A percentile compares a stretch with the other conserved stretches of the same genome.
These are phyloP conservation scores for Lumnitzera littorea DNA, from an alignment of 345 rosid species.

Conservation along the genomic window DNA sequence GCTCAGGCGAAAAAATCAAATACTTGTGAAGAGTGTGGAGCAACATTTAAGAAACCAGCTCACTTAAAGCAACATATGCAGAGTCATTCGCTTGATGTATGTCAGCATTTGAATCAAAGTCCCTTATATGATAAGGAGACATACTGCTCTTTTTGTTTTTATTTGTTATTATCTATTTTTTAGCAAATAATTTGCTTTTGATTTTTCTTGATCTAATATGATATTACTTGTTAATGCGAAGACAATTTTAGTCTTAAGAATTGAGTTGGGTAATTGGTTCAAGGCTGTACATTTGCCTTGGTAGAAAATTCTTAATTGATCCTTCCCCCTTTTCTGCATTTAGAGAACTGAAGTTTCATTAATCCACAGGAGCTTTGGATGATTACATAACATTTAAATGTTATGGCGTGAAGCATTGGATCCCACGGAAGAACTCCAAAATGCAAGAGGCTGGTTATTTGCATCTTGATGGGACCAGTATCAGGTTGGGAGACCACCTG, in stretches of 20 bases:
- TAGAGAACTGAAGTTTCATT: neutral
- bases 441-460: constrained; percentile 71
- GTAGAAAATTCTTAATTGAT: no score
- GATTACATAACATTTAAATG: constrained; percentile 3
- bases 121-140: no score
- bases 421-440: constrained; percentile 97
- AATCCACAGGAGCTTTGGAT: neutral
- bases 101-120: neutral
- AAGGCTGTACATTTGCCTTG: no score
- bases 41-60: constrained; percentile 71
- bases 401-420: constrained; percentile 96
- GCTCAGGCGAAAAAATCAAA: constrained; percentile 19
- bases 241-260: no score
- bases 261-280: no score
- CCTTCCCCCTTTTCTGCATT: no score
- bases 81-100: constrained; percentile 77
- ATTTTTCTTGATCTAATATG: no score
- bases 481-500: constrained; percentile 99
- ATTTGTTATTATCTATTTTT: no score
- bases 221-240: no score
- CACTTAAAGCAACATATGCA: constrained; percentile 77
- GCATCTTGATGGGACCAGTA: constrained; percentile 77
- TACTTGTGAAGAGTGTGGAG: constrained; percentile 61
- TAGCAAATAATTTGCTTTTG: no score
- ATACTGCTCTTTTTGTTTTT: no score